Base-by-base conservation (phyloP, 2,329 filamentous ascomycete genomes). In the Alternaria sp. region DNA sequence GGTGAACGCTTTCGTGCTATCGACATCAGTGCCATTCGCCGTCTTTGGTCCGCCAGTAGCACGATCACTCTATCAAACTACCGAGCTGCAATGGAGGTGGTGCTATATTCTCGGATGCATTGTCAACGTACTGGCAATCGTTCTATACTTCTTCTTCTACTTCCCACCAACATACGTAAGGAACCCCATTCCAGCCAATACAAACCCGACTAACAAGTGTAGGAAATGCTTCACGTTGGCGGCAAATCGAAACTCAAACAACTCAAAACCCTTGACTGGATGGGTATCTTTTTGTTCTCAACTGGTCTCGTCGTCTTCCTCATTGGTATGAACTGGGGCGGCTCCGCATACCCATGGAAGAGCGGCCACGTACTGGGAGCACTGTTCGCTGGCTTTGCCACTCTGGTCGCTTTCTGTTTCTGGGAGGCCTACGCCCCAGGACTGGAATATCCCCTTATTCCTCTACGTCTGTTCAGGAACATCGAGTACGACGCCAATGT, bases 241-340 rank as follows among this genome's bases (percentile, higher is more conserved):
- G 75, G 75, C 32, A 77, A 77, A 57, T 76, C 72, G 15, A 80
- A 77, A 50, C 57, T 80, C 30, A 77, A 69, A 28, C 78, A 77
- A 47, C 67, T 78, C 49, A 76, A 73, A 57, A 71, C 70, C 13
- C 77, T 87, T 12, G 86, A 85, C 67, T 85, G 82, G 69, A 52
- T 82, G 36, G 83, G 83, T 4, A 81, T 83, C 40, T 78, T 83
- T 67, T 75, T 85, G 43, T 85, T 81, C 76, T 81, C 80, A 9
- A 78, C 78, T 6, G 82, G 83, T 5, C 79, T 84, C 3, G 81
- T 81, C 6, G 73, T 85, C 0, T 80, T 85, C 58, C 73, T 85
- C 9, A 81, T 85, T 65, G 83, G 83, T 6, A 75, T 85, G 57
- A 83, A 81, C 23, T 84, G 77, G 77, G 79, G 78, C 9, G 79